Base-by-base conservation (phyloP, 768 basidiomycete species). In the Grammothele lineata region DNA sequence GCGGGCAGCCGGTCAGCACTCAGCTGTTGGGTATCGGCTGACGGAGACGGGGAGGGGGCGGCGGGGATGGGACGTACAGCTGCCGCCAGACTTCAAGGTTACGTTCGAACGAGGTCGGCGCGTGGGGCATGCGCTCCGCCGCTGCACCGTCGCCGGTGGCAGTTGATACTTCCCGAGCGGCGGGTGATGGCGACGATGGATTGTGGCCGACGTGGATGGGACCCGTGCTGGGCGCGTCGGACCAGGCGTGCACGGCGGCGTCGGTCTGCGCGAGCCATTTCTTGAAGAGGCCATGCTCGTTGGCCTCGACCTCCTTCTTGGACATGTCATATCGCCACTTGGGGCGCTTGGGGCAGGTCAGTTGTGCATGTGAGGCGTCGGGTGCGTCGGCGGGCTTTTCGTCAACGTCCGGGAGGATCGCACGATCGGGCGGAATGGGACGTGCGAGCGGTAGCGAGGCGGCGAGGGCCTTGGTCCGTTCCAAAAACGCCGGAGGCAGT, bases 31-130 rank as follows among this genome's bases (percentile, higher is more conserved):
- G 15, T 19, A 45, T 15, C 12, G 23, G 27, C 34, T 4, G 11
- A 25, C 2, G 41, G 15, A 44, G 37, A 14, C 26, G 33, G n/a
- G n/a, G 8, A 32, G 25, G 45, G 44, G 37, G 43, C 27, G 7
- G 42, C 14, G 34, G 8, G 15, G 14, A n/a, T n/a, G 18, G 40
- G 15, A 74, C 86, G 56, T 64, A 90, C 81, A 97, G 68, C 69
- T 97, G 95, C 53, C 94, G 69, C 93, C 93, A 97, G 12, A 96
- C 92, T 61, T 96, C 89, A 37, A 96, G 58, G 63, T 97, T 96
- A 34, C 88, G 77, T 66, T 96, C 93, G 63, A 82, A 96, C 65
- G 85, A 83, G 1, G 86, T 83, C 2, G 86, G 81, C 3, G 88
- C 85, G 36, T 70, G 67, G 9, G 81, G 81, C 75, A 83, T 71